Percentiles rank a stretch among this genome's conserved stretches.
These are phyloP conservation scores for Kokia cookei DNA, from an alignment of 441 rosid genomes.

Conservation along the genomic window DNA sequence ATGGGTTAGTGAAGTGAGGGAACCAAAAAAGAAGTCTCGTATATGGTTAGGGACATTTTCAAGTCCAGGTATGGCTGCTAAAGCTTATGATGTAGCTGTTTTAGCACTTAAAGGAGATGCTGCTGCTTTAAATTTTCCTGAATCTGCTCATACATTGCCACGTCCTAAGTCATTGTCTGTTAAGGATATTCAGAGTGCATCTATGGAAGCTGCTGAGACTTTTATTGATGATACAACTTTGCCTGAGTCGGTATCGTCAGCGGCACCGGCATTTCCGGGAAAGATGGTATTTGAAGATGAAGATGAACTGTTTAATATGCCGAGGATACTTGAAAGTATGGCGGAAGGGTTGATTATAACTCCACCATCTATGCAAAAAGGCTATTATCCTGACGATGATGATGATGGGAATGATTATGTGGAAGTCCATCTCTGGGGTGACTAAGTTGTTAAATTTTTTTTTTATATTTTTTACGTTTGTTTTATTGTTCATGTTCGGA, in stretches of 20 bases:
- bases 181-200: constrained; percentile 39
- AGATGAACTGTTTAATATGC: constrained; percentile 52
- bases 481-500: no score
- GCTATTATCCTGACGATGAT: constrained; percentile 12
- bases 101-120: constrained; percentile 47
- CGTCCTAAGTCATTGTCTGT: constrained; percentile 24
- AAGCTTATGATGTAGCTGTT: constrained; percentile 67
- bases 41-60: constrained; percentile 70
- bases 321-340: constrained; percentile 34
- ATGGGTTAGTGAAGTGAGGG: constrained; percentile 59
- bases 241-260: background rate
- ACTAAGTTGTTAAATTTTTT: background rate
- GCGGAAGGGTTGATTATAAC: constrained; percentile 47
- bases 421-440: constrained; percentile 30
- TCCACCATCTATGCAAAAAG: constrained; percentile 30
- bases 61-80: constrained; percentile 48
- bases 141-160: constrained; percentile 25
- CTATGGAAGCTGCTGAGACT: constrained; percentile 27
- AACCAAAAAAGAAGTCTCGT: constrained; percentile 42
- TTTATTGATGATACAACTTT: background rate
- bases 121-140: constrained; percentile 50
- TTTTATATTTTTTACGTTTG: no score
- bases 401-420: background rate
- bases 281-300: constrained; percentile 29
- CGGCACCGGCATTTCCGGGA: background rate